A percentile compares a stretch with the other conserved stretches of the same genome.
phyloP scores from a whole-genome alignment of 2,329 filamentous ascomycete genomes.

The Lasiodiplodia theobromae region DNA sequence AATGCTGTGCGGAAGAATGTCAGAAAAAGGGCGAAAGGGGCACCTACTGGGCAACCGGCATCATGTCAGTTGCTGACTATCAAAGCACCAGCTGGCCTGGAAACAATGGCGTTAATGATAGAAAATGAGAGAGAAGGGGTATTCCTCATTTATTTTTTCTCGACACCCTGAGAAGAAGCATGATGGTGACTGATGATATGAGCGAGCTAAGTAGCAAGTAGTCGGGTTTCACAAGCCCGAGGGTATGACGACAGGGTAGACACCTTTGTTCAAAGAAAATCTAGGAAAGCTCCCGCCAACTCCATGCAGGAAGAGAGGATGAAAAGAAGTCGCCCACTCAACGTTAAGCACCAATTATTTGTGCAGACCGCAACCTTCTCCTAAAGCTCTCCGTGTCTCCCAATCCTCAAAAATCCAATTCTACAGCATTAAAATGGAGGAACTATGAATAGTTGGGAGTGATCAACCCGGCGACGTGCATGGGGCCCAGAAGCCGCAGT shows the following conservation, averaged over 20 bases:
- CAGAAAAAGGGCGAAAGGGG: not conserved
- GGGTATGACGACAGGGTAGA: not conserved
- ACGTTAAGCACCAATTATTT: not conserved
- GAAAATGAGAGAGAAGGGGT: not conserved
- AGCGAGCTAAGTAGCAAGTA: not conserved
- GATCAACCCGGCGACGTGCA: not conserved
- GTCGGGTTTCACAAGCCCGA: not conserved
- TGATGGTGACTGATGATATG: not conserved
- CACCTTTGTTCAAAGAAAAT: not conserved
- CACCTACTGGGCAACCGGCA: not conserved
- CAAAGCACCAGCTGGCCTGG: not conserved
- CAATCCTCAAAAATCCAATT: not conserved
- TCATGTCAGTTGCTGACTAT: not conserved
- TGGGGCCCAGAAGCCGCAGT: not conserved
- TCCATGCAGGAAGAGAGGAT: not conserved
- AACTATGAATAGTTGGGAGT: not conserved
- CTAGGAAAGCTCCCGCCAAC: not conserved
- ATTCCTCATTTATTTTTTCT: not conserved
- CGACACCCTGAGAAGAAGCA: not conserved
- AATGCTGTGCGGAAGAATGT: not conserved
- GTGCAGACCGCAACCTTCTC: not conserved
- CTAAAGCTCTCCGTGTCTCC: not conserved
- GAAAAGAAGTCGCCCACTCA: not conserved
- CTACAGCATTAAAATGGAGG: not conserved
- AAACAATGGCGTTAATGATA: not conserved